A percentile compares a stretch with the other conserved stretches of the same genome.
These are phyloP conservation scores for Hericium coralloides DNA, from an alignment of 768 basidiomycete species.

Conservation along the genomic window DNA sequence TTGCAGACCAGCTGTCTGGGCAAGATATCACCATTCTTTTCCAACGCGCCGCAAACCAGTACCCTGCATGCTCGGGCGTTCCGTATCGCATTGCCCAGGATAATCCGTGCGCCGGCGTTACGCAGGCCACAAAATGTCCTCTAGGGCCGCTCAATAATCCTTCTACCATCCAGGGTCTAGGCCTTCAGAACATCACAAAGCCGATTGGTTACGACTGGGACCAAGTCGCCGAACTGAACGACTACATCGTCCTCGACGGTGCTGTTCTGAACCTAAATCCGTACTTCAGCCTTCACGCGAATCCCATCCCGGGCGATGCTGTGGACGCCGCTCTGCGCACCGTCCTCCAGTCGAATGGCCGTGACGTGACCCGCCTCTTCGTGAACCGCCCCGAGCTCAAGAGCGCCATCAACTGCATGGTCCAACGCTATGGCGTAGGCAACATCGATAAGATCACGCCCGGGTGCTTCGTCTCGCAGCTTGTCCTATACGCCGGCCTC, in stretches of 20 bases:
- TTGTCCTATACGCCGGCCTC: constrained; percentile 86
- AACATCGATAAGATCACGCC: constrained; percentile 96
- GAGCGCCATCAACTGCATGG: constrained; percentile 70
- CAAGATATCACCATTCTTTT: constrained; percentile 91
- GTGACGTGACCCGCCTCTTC: constrained; percentile 87
- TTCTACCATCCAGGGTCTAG: constrained; percentile 50
- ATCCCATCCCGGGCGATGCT: constrained; percentile 56
- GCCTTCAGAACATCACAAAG: constrained; percentile 55
- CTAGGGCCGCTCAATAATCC: constrained; percentile 50
- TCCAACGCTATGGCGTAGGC: constrained; percentile 82
- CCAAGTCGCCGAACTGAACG: constrained; percentile 61
- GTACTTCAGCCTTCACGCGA: constrained; percentile 70
- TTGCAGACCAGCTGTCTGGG: constrained; percentile 52
- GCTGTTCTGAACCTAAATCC: constrained; percentile 88
- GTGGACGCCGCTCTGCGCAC: constrained; percentile 82
- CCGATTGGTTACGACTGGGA: constrained; percentile 88
- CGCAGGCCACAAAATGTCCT: constrained; percentile 48
- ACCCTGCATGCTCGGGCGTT: constrained; percentile 52
- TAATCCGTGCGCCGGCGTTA: constrained; percentile 44
- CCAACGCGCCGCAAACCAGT: constrained; percentile 57
- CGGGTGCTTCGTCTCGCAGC: constrained; percentile 85
- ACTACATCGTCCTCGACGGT: constrained; percentile 88
- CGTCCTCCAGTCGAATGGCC: constrained; percentile 57
- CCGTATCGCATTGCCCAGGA: constrained; percentile 65
- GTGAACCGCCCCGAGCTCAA: constrained; percentile 58